Percentiles rank a stretch among this genome's conserved stretches.
Evolutionary conservation across 1,139 yeast species (phyloP).

Genomic region (Yamadazyma atmosphaerica): DNA sequence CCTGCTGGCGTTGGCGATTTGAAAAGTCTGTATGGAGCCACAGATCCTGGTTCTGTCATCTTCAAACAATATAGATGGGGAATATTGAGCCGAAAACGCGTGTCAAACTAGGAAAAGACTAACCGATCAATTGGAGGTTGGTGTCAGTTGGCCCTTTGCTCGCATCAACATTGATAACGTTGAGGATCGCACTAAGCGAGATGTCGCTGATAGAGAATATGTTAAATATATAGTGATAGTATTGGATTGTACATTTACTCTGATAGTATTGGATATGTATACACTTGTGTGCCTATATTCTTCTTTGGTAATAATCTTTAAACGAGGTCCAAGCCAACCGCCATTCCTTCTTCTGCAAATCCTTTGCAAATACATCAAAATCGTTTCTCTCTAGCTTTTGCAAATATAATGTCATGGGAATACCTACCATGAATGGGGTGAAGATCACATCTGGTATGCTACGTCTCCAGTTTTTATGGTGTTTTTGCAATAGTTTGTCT

Average conservation of each 20-base stretch:
- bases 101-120: no score
- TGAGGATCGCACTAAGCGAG: not conserved
- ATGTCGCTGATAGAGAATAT: no score
- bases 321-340: slow-evolving; percentile 68
- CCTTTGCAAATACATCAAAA: slow-evolving; percentile 58
- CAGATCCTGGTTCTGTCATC: not conserved
- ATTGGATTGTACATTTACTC: no score
- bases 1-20: slow-evolving; percentile 14
- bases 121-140: no score
- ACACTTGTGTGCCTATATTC: slow-evolving; percentile 21
- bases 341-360: slow-evolving; percentile 64
- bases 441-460: slow-evolving; percentile 65
- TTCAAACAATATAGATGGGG: not conserved
- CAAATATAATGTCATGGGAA: slow-evolving; percentile 67
- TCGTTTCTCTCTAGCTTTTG: slow-evolving; percentile 59
- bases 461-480: slow-evolving; percentile 41
- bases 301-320: slow-evolving; percentile 48
- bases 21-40: slow-evolving; percentile 2
- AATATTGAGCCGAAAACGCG: no score
- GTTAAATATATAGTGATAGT: no score
- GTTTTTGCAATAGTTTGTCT: slow-evolving; percentile 32
- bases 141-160: no score
- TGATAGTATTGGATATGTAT: not conserved
- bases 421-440: slow-evolving; percentile 65
- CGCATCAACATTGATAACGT: not conserved